phyloP scores from a whole-genome alignment of 2,329 filamentous ascomycete species.

The Incumbomyces delicatus region DNA sequence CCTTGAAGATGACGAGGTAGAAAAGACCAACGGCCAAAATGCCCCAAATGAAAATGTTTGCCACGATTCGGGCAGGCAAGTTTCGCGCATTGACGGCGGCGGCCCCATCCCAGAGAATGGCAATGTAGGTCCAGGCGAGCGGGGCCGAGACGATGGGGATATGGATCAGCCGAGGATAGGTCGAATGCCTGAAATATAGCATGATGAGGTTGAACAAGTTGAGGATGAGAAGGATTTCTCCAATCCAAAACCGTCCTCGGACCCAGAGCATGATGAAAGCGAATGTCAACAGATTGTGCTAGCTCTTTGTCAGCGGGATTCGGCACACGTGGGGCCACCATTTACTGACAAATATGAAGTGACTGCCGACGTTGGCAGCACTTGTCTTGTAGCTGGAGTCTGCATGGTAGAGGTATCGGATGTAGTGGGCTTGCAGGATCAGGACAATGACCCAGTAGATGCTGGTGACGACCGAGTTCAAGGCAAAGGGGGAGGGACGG shows the following conservation, averaged over 20 bases:
- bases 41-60: constrained; percentile 82
- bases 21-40: constrained; percentile 67
- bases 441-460: constrained; percentile 77
- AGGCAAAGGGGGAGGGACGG: constrained; percentile 62
- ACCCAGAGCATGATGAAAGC: constrained; percentile 78
- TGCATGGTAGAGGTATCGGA: constrained; percentile 64
- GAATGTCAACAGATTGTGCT: constrained; percentile 72
- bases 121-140: constrained; percentile 75
- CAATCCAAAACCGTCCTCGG: constrained; percentile 62
- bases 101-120: constrained; percentile 82
- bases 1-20: constrained; percentile 66
- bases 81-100: constrained; percentile 63
- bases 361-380: constrained; percentile 67
- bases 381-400: constrained; percentile 54
- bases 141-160: constrained; percentile 65
- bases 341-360: constrained; percentile 56
- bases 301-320: background rate
- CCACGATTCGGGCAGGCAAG: constrained; percentile 65
- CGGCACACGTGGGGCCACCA: background rate
- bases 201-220: constrained; percentile 73
- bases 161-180: constrained; percentile 65
- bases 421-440: constrained; percentile 64
- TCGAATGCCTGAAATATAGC: constrained; percentile 71
- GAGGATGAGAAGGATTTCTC: constrained; percentile 64
- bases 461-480: constrained; percentile 53